A percentile compares a stretch with the other conserved stretches of the same genome.
Conservation (phyloP, 2,329 filamentous ascomycete genomes). For the Penicillium palitans region DNA sequence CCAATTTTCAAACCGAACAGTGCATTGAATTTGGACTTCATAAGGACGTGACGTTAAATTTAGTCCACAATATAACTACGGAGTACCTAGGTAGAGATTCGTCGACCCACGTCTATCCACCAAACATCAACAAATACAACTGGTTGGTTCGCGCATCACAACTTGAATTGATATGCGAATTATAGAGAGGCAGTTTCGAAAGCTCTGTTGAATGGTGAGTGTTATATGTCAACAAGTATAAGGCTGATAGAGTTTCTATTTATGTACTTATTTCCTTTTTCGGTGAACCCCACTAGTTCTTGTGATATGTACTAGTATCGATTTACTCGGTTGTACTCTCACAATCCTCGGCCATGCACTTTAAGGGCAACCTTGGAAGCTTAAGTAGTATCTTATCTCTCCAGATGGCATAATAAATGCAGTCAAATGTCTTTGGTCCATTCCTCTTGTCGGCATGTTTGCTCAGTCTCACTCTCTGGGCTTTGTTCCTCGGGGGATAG, state of each 20-base stretch:
- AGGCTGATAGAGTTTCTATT: neutral
- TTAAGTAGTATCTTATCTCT: neutral
- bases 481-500: neutral
- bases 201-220: neutral
- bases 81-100: too few species aligned
- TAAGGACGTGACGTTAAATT: neutral
- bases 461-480: neutral
- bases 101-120: neutral
- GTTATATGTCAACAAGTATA: neutral
- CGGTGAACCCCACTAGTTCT: neutral
- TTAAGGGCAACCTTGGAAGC: neutral
- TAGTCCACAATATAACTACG: too few species aligned
- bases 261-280: neutral
- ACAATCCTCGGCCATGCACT: too few species aligned
- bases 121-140: neutral
- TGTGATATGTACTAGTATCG: neutral
- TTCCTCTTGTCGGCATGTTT: neutral
- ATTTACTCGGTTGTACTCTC: neutral
- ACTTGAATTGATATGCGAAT: neutral
- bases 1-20: neutral
- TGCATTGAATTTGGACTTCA: neutral
- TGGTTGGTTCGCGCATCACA: neutral
- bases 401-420: too few species aligned
- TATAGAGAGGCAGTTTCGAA: neutral
- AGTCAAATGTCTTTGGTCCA: neutral